Conservation (phyloP, 2,329 filamentous ascomycete genomes). For the Exophiala viscosa region DNA sequence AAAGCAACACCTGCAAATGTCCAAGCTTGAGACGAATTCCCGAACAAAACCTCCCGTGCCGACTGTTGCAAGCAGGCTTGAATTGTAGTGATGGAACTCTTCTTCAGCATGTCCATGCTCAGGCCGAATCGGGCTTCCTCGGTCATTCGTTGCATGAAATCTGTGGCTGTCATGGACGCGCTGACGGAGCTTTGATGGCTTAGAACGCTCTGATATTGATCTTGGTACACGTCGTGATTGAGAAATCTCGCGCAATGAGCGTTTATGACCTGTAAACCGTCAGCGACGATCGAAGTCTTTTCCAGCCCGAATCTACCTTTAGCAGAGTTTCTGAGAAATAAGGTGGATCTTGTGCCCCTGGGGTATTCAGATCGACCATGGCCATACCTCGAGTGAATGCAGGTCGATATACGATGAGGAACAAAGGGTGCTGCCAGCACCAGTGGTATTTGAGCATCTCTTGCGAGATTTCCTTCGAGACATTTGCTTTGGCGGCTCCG, state of each 20-base stretch:
- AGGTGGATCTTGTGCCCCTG: conserved; percentile 22
- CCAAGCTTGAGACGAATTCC: conserved; percentile 30
- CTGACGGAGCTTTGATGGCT: conserved; percentile 12
- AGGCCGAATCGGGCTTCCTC: conserved; percentile 29
- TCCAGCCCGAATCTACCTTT: conserved; percentile 16
- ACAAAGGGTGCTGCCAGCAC: conserved; percentile 32
- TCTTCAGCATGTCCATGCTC: conserved; percentile 30
- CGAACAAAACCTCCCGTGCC: conserved; percentile 31
- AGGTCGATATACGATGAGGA: conserved; percentile 32
- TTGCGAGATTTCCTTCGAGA: conserved; percentile 28
- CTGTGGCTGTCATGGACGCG: conserved; percentile 12
- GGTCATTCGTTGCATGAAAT: conserved; percentile 24
- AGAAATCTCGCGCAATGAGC: conserved; percentile 27
- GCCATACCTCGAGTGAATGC: conserved; percentile 30
- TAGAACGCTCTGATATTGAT: conserved; percentile 16
- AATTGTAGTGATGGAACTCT: conserved; percentile 31
- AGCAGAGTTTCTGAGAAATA: conserved; percentile 30
- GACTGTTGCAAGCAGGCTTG: conserved; percentile 33
- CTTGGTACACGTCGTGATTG: conserved; percentile 28
- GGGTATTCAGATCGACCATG: conserved; percentile 20
- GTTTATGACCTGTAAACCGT: conserved; percentile 20
- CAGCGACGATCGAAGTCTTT: conserved; percentile 1
- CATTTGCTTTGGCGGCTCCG: conserved; percentile 26
- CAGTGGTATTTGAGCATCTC: conserved; percentile 31
- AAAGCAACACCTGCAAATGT: conserved; percentile 33